Base-by-base conservation (phyloP, 345 rosid species). In the Camelina neglecta region DNA sequence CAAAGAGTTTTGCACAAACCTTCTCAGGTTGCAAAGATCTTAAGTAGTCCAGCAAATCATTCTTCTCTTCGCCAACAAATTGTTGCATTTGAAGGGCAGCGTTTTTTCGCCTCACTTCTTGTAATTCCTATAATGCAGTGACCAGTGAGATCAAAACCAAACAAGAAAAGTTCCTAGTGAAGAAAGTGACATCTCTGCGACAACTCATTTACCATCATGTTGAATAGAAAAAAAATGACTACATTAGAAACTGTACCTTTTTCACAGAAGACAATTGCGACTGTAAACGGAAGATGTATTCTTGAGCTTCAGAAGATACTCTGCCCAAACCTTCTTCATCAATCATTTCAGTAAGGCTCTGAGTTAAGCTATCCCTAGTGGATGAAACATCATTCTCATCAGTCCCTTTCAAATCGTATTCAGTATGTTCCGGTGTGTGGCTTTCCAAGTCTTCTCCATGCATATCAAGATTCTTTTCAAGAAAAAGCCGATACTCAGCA, bases 1-100 rank as follows among this genome's bases (percentile, higher is more conserved):
- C 31, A 64, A 56, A 0, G 48, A 18, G 5, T 29, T 24, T 31
- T 23, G 45, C 4, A 67, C 58, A 56, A 69, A 93, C 98, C 97
- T 94, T 94, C 80, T 94, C 98, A 36, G 98, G 98, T 79, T 89
- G 89, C 62, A 94, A 75, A 5, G 97, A 94, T 81, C 98, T 85
- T 81, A 94, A 83, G 81, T 92, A 94, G 84, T 94, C 98, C 76
- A 94, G 81, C 74, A 92, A 78, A 86, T 94, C 98, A 75, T 94
- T 94, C 88, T 89, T 90, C 86, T 94, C 98, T 87, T 94, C 98
- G 0, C 98, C 96, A 58, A 94, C 98, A 83, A 94, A 92, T 75
- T 90, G 98, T 75, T 92, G 98, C 98, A 94, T 92, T 74, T 92
- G 98, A 79, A 94, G 90, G 70, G 98, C 98, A 67, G 90, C 92